These are phyloP conservation scores for Plasmodium sp. DNA, from an alignment of 169 alveolate species.

Conservation along the genomic window DNA sequence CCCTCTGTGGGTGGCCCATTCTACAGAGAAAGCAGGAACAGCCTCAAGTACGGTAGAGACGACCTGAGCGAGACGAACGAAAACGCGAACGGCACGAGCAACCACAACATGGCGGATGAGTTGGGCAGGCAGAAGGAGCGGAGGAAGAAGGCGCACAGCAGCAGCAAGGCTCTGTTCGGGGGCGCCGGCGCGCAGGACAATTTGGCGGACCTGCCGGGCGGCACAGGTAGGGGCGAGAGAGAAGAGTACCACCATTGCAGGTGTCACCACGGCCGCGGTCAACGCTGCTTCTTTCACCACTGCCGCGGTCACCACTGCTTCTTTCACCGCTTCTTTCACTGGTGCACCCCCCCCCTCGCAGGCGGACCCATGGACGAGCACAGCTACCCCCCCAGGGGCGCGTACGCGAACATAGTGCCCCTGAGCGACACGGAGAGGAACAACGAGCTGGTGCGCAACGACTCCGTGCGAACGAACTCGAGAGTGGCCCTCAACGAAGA, in stretches of 20 bases:
- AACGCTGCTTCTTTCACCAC: too few species aligned
- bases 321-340: neutral
- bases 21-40: neutral
- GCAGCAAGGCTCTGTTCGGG: neutral
- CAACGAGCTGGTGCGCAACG: slow-evolving; percentile 19
- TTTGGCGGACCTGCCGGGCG: neutral
- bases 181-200: neutral
- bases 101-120: neutral
- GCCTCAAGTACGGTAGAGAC: neutral
- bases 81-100: neutral
- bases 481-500: slow-evolving; percentile 15
- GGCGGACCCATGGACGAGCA: slow-evolving; percentile 16
- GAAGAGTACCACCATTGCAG: neutral
- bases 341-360: neutral
- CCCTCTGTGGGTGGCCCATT: neutral
- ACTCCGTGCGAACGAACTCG: slow-evolving; percentile 10
- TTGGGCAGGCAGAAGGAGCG: neutral
- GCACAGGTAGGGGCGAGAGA: neutral
- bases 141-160: slow-evolving; percentile 1
- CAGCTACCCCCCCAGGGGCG: neutral
- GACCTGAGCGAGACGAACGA: slow-evolving; percentile 27
- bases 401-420: slow-evolving; percentile 32
- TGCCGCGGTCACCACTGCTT: too few species aligned
- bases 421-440: slow-evolving; percentile 47
- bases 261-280: too few species aligned